These are phyloP conservation scores for Malassezia obtusa DNA, from an alignment of 1,284 basidiomycete species.

Conservation along the genomic window DNA sequence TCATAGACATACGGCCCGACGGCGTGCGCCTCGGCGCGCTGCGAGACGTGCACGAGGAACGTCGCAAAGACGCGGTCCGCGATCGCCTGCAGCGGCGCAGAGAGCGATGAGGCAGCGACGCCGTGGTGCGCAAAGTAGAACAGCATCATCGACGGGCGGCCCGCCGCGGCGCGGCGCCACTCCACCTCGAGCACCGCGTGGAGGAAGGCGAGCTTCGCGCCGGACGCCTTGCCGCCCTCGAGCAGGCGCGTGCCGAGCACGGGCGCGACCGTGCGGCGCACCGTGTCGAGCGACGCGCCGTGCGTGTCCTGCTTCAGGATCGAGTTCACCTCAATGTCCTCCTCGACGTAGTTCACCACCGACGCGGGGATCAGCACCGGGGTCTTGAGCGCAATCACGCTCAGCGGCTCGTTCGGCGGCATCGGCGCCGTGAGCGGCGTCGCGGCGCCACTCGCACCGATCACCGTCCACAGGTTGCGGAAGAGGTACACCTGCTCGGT, in stretches of 20 bases:
- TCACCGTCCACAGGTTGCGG: slow-evolving; percentile 89
- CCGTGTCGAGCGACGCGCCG: slow-evolving; percentile 17
- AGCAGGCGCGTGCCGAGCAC: slow-evolving; percentile 61
- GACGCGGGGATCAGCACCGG: slow-evolving; percentile 74
- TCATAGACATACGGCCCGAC: slow-evolving; percentile 63
- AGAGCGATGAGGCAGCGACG: slow-evolving; percentile 61
- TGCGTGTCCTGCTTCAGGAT: slow-evolving; percentile 57
- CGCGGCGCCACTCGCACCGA: slow-evolving; percentile 54
- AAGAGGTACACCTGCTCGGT: slow-evolving; percentile 68
- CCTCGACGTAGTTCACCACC: slow-evolving; percentile 71
- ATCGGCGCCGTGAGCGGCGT: slow-evolving; percentile 25
- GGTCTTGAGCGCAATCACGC: slow-evolving; percentile 74
- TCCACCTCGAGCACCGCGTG: slow-evolving; percentile 82
- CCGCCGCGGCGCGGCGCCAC: slow-evolving; percentile 68
- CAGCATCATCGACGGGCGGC: slow-evolving; percentile 70
- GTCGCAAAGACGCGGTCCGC: slow-evolving; percentile 63
- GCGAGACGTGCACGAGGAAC: slow-evolving; percentile 42
- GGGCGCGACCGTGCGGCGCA: slow-evolving; percentile 40
- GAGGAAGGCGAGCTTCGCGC: slow-evolving; percentile 77
- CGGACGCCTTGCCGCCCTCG: slow-evolving; percentile 63
- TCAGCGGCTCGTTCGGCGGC: slow-evolving; percentile 52
- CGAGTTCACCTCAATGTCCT: slow-evolving; percentile 86
- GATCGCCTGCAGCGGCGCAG: slow-evolving; percentile 70
- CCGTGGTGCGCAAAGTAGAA: slow-evolving; percentile 83
- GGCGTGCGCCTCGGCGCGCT: slow-evolving; percentile 66